phyloP scores from a whole-genome alignment of 1,139 yeast species.

The Scheffersomyces quercinus region DNA sequence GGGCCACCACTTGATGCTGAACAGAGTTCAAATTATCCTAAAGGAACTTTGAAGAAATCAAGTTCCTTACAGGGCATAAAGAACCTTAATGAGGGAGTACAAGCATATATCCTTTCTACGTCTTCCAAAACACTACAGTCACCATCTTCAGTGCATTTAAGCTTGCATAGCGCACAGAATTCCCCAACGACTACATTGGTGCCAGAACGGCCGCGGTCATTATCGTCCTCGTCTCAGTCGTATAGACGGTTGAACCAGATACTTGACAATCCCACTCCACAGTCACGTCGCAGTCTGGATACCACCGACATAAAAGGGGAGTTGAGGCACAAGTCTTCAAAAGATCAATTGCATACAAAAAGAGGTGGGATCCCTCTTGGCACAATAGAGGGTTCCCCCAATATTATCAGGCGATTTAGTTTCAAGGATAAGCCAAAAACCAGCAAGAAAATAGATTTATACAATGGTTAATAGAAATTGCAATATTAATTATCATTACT shows the following conservation, averaged over 20 bases:
- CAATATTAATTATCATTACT: no score
- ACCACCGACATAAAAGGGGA: no score
- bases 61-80: conserved; percentile 11
- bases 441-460: background rate
- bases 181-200: no score
- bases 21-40: background rate
- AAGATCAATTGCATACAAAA: no score
- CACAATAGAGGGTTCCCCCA: background rate
- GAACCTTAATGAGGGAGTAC: background rate
- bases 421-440: background rate
- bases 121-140: background rate
- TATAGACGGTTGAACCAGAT: no score
- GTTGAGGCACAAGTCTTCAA: no score
- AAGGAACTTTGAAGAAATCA: conserved; percentile 11
- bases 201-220: no score
- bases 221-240: no score
- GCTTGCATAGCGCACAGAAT: no score
- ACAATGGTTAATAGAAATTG: no score
- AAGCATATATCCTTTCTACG: background rate
- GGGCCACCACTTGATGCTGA: conserved; percentile 29
- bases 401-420: background rate
- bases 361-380: background rate
- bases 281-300: no score
- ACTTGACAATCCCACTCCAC: no score
- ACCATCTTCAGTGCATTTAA: background rate